These are phyloP conservation scores for Candida xiaguanensis DNA, from an alignment of 805 yeast species.

Conservation along the genomic window DNA sequence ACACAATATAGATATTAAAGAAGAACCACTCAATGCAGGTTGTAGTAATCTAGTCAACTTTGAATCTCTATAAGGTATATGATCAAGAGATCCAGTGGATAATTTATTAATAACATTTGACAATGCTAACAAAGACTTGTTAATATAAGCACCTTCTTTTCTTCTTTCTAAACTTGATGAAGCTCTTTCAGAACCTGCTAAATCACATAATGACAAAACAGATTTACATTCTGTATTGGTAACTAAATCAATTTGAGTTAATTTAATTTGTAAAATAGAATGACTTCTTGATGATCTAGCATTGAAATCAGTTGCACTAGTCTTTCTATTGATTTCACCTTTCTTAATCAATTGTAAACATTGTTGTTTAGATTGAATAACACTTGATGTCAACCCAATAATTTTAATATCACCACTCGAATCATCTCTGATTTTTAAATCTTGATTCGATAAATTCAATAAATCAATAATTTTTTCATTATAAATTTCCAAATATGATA, in stretches of 20 bases:
- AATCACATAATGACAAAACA: conserved; percentile 82
- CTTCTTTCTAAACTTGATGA: conserved; percentile 71
- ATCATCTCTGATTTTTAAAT: conserved; percentile 46
- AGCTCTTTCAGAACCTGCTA: conserved; percentile 96
- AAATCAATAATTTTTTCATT: conserved; percentile 84
- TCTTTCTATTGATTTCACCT: conserved; percentile 75
- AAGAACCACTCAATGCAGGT: conserved; percentile 86
- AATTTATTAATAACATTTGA: conserved; percentile 90
- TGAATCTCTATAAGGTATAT: conserved; percentile 91
- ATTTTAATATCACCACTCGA: conserved; percentile 67
- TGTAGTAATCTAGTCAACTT: conserved; percentile 86
- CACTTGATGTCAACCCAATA: conserved; percentile 64
- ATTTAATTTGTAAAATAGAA: conserved; percentile 72
- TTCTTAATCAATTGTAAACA: conserved; percentile 53
- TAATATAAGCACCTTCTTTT: conserved; percentile 90
- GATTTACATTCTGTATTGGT: conserved; percentile 44
- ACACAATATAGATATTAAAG: conserved; percentile 81
- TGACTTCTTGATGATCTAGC: conserved; percentile 87
- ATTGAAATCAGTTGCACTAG: conserved; percentile 88
- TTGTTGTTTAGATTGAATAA: conserved; percentile 55
- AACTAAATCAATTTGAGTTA: conserved; percentile 42
- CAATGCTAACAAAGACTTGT: conserved; percentile 83
- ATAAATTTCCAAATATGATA: conserved; percentile 82
- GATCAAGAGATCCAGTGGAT: conserved; percentile 48
- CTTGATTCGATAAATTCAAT: conserved; percentile 34